Evolutionary conservation across 208 protist species (phyloP), one percentile per base, ranked within the genome.

Genomic region (Wallacemonas sp.): DNA sequence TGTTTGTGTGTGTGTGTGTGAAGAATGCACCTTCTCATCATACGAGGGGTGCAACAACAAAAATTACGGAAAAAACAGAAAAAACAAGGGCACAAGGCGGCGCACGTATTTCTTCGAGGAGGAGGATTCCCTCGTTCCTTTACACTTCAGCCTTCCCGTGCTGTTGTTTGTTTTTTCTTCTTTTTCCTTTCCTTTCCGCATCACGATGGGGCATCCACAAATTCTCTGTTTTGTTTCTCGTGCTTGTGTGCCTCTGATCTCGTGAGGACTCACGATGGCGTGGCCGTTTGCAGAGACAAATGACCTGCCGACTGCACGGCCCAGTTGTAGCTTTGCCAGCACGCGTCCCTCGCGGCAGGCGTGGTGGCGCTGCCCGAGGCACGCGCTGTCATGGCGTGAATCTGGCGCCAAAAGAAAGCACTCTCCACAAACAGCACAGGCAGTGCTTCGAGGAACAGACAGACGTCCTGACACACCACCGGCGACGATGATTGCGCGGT

Each of bases 291-390:
- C 61, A 78, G 65, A 54, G 29, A 70, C 18, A 61, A 54, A 61
- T 86, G 77, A 1, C 85, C 85, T 25, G 79, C 79, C n/a, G 52
- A 74, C 41, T 59, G 67, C 49, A 76, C 85, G 0, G 85, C 77
- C 76, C 77, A 88, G 39, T 77, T 82, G 65, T 82, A 91, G 63
- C 85, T 88, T 44, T 49, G 71, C 14, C 63, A 42, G 22, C 76
- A 68, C 65, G 84, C 70, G 44, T 65, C 46, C 38, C 70, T 29
- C 73, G 62, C 68, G 72, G 12, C 31, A 33, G 16, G 14, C 22
- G 38, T 10, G 36, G 2, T 10, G 22, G 23, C 32, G 20, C 5
- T 44, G 41, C 45, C 33, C 25, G 42, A 38, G n/a, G 8, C 25
- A 23, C 29, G 11, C 1, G 0, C 38, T 10, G 54, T 44, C 57